These are phyloP conservation scores for Syzygium syzygioides DNA, from an alignment of 441 rosid genomes.

Conservation along the genomic window DNA sequence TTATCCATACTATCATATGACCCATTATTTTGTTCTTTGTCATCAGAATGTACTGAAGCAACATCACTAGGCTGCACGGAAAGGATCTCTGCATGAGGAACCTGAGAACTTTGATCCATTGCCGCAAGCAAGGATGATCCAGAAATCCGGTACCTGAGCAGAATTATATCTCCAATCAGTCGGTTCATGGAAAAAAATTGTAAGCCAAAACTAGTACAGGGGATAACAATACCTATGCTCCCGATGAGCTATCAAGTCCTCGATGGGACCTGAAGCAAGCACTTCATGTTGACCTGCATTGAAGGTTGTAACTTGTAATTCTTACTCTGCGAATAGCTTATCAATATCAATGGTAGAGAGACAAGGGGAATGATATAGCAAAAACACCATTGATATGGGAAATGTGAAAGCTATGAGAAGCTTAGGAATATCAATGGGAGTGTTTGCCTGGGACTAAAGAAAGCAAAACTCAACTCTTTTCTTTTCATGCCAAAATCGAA, in stretches of 20 bases:
- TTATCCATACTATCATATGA: slow-evolving; percentile 26
- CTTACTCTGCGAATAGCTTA: neutral
- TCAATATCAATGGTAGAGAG: neutral
- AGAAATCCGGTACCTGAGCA: slow-evolving; percentile 91
- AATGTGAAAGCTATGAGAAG: neutral
- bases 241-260: slow-evolving; percentile 97
- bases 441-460: neutral
- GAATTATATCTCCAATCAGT: slow-evolving; percentile 5
- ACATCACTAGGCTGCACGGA: slow-evolving; percentile 46
- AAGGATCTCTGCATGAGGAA: slow-evolving; percentile 59
- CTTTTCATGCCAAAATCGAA: neutral
- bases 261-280: slow-evolving; percentile 99
- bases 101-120: slow-evolving; percentile 97
- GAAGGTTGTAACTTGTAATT: slow-evolving; percentile 3
- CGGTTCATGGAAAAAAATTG: neutral
- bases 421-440: neutral
- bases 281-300: slow-evolving; percentile 92
- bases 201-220: neutral
- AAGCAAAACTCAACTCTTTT: neutral
- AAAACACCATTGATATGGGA: neutral
- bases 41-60: slow-evolving; percentile 41
- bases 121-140: slow-evolving; percentile 95
- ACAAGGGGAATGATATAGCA: neutral
- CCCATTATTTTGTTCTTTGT: slow-evolving; percentile 63
- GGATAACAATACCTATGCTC: slow-evolving; percentile 78